Conservation (phyloP, 2,329 filamentous ascomycete genomes). For the Balansia obtecta region DNA sequence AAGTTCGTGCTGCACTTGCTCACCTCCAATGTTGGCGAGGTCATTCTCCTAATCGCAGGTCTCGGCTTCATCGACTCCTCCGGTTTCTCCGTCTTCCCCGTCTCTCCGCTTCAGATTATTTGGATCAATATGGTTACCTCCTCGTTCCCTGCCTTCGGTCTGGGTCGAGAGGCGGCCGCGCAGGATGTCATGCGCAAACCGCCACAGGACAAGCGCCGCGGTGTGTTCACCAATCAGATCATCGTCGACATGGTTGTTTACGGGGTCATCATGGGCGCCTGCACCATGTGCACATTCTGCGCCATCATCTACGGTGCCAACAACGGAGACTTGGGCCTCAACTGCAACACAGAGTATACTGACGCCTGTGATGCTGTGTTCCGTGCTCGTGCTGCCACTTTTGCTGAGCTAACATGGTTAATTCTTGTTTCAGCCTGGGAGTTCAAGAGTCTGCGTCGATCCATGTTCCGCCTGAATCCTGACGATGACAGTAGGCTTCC, state of each 20-base stretch:
- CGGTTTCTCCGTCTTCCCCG: slow-evolving; percentile 69
- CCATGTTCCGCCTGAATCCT: slow-evolving; percentile 55
- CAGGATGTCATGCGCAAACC: slow-evolving; percentile 69
- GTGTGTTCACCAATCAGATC: slow-evolving; percentile 69
- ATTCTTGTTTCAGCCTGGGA: slow-evolving; percentile 68
- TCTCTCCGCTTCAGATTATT: slow-evolving; percentile 75
- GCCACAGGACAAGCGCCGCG: slow-evolving; percentile 54
- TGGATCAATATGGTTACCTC: slow-evolving; percentile 95
- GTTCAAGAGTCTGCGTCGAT: slow-evolving; percentile 60
- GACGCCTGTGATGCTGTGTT: slow-evolving; percentile 48
- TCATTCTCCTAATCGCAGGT: slow-evolving; percentile 68
- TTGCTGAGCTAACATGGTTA: slow-evolving; percentile 61
- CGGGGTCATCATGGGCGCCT: slow-evolving; percentile 62
- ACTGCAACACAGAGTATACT: slow-evolving; percentile 51
- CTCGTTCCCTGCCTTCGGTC: slow-evolving; percentile 75
- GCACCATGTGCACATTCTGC: slow-evolving; percentile 53
- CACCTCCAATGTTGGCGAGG: slow-evolving; percentile 73
- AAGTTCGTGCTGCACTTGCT: slow-evolving; percentile 76
- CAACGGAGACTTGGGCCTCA: slow-evolving; percentile 39
- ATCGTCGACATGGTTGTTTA: slow-evolving; percentile 71
- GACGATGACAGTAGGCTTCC: slow-evolving; percentile 37
- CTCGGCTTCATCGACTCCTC: slow-evolving; percentile 65
- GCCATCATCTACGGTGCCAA: slow-evolving; percentile 49
- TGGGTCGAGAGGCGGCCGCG: slow-evolving; percentile 66
- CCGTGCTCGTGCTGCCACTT: slow-evolving; percentile 58